A percentile compares a stretch with the other conserved stretches of the same genome.
phyloP scores from a whole-genome alignment of 1,284 basidiomycete genomes.

The Leccinum pachyderme region DNA sequence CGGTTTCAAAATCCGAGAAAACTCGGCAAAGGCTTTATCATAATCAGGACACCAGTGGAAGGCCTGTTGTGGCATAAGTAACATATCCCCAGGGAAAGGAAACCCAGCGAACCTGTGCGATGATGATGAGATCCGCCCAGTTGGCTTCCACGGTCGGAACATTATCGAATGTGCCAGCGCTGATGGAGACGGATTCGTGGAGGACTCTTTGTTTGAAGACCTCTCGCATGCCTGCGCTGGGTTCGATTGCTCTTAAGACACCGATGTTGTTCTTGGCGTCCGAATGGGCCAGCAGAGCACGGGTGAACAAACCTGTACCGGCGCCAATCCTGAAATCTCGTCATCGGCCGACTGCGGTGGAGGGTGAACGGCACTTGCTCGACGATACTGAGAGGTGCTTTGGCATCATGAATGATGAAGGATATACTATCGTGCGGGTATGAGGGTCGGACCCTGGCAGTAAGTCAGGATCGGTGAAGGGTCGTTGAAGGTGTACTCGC shows the following conservation, averaged over 20 bases:
- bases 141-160: conserved; percentile 51
- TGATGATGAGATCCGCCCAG: conserved; percentile 72
- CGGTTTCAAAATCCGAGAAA: conserved; percentile 69
- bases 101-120: conserved; percentile 60
- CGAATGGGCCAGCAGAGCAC: conserved; percentile 64
- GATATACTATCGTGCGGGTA: conserved; percentile 59
- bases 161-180: conserved; percentile 64
- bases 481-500: conserved; percentile 31
- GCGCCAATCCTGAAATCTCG: conserved; percentile 52
- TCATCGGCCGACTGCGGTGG: not conserved
- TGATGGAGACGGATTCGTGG: conserved; percentile 50
- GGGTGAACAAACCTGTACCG: conserved; percentile 80
- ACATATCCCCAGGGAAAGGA: not conserved
- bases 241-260: conserved; percentile 64
- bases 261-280: conserved; percentile 50
- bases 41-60: conserved; percentile 83
- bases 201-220: conserved; percentile 51
- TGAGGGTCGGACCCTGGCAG: conserved; percentile 58
- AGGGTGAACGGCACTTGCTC: conserved; percentile 50
- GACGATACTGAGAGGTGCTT: conserved; percentile 54
- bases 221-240: conserved; percentile 70
- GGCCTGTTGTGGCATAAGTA: conserved; percentile 45
- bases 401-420: conserved; percentile 45
- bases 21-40: conserved; percentile 60
- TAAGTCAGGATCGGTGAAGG: not conserved